Evolutionary conservation across 2,329 filamentous ascomycete genomes (phyloP), one percentile per base, ranked within the genome.

Genomic region (Cephalotrichum gorgonifer): DNA sequence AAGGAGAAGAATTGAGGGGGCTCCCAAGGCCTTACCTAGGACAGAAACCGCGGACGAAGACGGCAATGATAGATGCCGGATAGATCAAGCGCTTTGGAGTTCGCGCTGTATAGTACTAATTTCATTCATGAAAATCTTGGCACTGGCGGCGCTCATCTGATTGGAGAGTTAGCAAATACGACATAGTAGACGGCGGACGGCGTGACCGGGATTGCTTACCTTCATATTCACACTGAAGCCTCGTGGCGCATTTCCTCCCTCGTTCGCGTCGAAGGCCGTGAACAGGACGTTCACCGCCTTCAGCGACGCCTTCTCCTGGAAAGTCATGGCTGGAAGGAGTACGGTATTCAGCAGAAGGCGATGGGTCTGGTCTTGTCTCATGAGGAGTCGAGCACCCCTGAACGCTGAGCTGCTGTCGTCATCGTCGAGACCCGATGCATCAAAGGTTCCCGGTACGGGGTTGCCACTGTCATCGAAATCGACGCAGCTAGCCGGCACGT

Each of bases 351-450:
- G 72, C 53, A 95, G 83, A 48, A 97, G 81, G 22, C 88, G 80
- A 58, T 90, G 82, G 1, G 88, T 93, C 52, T 89, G 88, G 59
- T 96, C 90, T 56, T 94, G 88, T 17, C 91, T 84, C 81, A 96
- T 89, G 53, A 97, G 78, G 55, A 97, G 78, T 39, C 91, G 85
- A 23, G 84, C 75, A 50, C 79, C 71, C 54, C 75, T 75, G 47
- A 70, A 65, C 17, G 56, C 55, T 15, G 31, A 25, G 31, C 59
- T 64, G 11, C 62, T 63, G 2, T 71, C 67, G 17, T 74, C 69
- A 3, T 72, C 64, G 46, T 74, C 72, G 4, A 78, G 59, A 15
- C 62, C 62, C 5, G 78, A 79, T 17, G 71, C 71, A 55, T 81
- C 76, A 52, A 82, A 81, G 15, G 71, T 73, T 23, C 72, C 72